phyloP scores from a whole-genome alignment of 2,329 filamentous ascomycete species.

The Ceratocystis cubensis region DNA sequence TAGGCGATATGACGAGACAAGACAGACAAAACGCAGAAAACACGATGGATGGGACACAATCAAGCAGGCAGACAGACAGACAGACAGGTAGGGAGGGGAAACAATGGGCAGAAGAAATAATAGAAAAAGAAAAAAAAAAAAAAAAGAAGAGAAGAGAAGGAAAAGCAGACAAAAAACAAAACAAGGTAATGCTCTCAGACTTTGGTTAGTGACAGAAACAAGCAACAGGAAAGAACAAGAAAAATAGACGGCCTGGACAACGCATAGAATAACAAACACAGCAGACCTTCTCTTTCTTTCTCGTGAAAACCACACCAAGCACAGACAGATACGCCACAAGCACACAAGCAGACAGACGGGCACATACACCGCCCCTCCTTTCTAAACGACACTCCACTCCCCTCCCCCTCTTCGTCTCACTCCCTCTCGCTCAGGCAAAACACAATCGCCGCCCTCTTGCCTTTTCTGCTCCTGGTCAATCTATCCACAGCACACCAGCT shows the following conservation, averaged over 20 bases:
- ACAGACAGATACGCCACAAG: constrained; percentile 6
- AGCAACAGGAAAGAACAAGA: constrained; percentile 24
- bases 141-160: not conserved
- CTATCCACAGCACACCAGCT: constrained; percentile 79
- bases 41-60: not conserved
- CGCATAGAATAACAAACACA: constrained; percentile 14
- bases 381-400: not conserved
- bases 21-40: no score
- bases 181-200: constrained; percentile 4
- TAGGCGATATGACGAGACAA: no score
- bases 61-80: not conserved
- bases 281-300: not conserved
- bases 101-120: not conserved
- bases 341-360: not conserved
- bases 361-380: not conserved
- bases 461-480: not conserved
- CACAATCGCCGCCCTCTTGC: not conserved
- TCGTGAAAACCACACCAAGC: not conserved
- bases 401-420: not conserved
- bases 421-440: not conserved
- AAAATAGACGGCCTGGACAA: constrained; percentile 22
- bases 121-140: not conserved
- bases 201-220: not conserved
- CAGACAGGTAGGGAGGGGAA: not conserved
- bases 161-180: not conserved